phyloP scores from a whole-genome alignment of 2,329 filamentous ascomycete species.

The Aspergillus sp. region DNA sequence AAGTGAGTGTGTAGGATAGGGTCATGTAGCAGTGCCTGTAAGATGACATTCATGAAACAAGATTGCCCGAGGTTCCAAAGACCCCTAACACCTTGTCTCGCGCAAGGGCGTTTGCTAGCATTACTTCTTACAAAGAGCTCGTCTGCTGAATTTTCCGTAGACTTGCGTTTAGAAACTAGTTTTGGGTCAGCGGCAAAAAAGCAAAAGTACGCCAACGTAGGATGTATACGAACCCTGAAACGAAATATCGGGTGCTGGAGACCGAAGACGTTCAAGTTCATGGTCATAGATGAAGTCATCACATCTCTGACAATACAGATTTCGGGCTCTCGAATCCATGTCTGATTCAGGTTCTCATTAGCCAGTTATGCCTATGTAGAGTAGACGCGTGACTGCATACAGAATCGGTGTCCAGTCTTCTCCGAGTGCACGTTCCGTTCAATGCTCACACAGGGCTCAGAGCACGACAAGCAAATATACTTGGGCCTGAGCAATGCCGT shows the following conservation, averaged over 20 bases:
- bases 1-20: constrained; percentile 87
- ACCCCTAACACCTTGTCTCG: constrained; percentile 78
- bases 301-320: constrained; percentile 34
- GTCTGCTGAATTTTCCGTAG: constrained; percentile 49
- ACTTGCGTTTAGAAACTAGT: constrained; percentile 25
- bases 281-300: constrained; percentile 37
- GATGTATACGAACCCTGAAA: constrained; percentile 12
- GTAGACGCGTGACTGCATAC: constrained; percentile 18
- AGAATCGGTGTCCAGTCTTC: constrained; percentile 34
- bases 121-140: constrained; percentile 69
- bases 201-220: neutral
- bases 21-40: constrained; percentile 90
- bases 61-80: constrained; percentile 98
- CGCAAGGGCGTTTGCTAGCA: constrained; percentile 70
- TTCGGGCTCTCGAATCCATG: constrained; percentile 34
- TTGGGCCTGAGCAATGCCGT: constrained; percentile 28
- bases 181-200: constrained; percentile 4
- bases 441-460: constrained; percentile 22
- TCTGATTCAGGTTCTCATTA: constrained; percentile 18
- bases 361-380: no score
- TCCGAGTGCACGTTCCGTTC: constrained; percentile 29
- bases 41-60: constrained; percentile 93
- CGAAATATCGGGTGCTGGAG: constrained; percentile 12
- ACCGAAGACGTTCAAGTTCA: constrained; percentile 30
- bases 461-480: constrained; percentile 33